phyloP scores from a whole-genome alignment of 2,329 filamentous ascomycete species.

The Talaromyces sp. region DNA sequence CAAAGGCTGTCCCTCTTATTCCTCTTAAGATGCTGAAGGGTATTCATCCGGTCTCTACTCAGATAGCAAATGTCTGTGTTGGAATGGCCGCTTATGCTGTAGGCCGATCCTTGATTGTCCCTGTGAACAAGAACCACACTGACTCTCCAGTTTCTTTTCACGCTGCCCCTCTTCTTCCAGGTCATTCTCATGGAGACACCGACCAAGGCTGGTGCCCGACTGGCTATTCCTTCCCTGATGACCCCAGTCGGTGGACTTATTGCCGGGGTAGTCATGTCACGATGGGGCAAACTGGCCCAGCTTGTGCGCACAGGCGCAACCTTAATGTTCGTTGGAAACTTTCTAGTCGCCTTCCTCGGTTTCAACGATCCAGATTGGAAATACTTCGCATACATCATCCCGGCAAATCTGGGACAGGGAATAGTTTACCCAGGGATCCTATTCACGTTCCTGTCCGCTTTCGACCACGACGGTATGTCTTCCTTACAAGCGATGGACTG shows the following conservation, averaged over 20 bases:
- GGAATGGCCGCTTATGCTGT: conserved; percentile 66
- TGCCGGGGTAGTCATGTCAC: conserved; percentile 52
- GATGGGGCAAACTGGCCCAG: conserved; percentile 47
- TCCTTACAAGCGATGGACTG: neutral
- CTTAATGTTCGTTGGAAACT: conserved; percentile 50
- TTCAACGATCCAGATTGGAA: conserved; percentile 51
- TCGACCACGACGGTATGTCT: conserved; percentile 59
- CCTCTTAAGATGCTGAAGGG: conserved; percentile 58
- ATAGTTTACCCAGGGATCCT: conserved; percentile 54
- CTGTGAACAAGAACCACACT: neutral
- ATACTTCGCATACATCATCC: conserved; percentile 49
- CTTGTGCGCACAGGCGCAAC: conserved; percentile 45
- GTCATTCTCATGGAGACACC: conserved; percentile 47
- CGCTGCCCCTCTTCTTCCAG: conserved; percentile 50
- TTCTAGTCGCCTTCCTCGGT: conserved; percentile 43
- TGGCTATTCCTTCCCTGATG: conserved; percentile 50
- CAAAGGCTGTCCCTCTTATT: conserved; percentile 48
- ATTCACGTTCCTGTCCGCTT: conserved; percentile 65
- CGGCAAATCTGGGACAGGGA: conserved; percentile 51
- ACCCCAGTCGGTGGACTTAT: conserved; percentile 49
- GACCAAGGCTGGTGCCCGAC: conserved; percentile 47
- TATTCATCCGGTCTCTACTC: conserved; percentile 56
- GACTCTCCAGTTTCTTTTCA: conserved; percentile 48
- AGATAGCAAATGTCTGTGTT: conserved; percentile 62
- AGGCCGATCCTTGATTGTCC: conserved; percentile 32